Conservation (phyloP, 2,329 filamentous ascomycete genomes). For the Neocucurbitaria cava region DNA sequence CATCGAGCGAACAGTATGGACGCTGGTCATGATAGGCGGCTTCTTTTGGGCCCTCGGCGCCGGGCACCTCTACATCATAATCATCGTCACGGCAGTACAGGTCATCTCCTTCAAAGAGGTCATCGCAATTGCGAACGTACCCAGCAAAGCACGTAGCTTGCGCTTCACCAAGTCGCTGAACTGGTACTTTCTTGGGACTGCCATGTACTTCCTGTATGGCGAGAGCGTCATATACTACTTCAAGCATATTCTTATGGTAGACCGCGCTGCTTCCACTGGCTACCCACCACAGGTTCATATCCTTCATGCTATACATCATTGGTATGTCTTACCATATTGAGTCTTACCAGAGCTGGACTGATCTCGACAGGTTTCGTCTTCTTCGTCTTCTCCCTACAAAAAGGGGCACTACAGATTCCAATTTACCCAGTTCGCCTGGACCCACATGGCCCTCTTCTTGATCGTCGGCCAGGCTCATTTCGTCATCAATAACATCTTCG, state of each 20-base stretch:
- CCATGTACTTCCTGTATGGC: slow-evolving; percentile 99
- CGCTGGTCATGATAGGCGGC: slow-evolving; percentile 91
- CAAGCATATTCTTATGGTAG: slow-evolving; percentile 96
- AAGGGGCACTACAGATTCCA: slow-evolving; percentile 98
- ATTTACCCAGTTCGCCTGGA: slow-evolving; percentile 99
- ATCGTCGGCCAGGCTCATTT: slow-evolving; percentile 99
- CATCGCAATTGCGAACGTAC: slow-evolving; percentile 95
- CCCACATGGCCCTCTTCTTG: slow-evolving; percentile 97
- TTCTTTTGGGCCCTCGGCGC: slow-evolving; percentile 95
- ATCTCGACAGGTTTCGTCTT: slow-evolving; percentile 83
- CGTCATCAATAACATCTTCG: slow-evolving; percentile 99
- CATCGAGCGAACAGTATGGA: slow-evolving; percentile 96
- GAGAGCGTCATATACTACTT: slow-evolving; percentile 99
- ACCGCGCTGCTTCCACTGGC: slow-evolving; percentile 88
- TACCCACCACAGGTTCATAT: slow-evolving; percentile 98
- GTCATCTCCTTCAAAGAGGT: slow-evolving; percentile 99
- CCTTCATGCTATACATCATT: slow-evolving; percentile 97
- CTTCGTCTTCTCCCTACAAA: slow-evolving; percentile 92
- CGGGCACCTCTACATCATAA: slow-evolving; percentile 96
- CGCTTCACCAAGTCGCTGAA: slow-evolving; percentile 95
- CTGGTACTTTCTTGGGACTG: slow-evolving; percentile 98
- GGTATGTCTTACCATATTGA: slow-evolving; percentile 63
- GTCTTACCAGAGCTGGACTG: slow-evolving; percentile 18
- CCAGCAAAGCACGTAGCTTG: slow-evolving; percentile 86
- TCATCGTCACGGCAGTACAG: slow-evolving; percentile 89